Evolutionary conservation across 139 green algal species (phyloP), one percentile per base, ranked within the genome.

Genomic region (Microglena sp.): DNA sequence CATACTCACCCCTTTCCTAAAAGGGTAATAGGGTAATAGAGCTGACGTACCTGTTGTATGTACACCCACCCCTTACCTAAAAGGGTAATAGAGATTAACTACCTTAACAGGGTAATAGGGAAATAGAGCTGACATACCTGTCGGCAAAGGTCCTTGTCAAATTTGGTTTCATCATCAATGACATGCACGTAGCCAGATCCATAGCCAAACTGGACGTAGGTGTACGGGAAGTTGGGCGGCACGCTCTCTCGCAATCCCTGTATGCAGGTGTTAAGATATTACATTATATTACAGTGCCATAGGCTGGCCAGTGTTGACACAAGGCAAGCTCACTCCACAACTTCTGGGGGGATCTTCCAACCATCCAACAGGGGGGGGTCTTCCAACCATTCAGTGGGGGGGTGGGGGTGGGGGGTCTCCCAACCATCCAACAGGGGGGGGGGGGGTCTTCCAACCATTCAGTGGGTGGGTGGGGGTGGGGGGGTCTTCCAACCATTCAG

Each of bases 201-300:
- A 57, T 82, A 82, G 18, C 84, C 86, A 62, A 92, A 93, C 73
- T 96, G 83, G 1, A 95, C 87, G 43, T 93, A 85, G 24, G 97
- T 82, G 79, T 99, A 99, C 4, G 93, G 85, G 72, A 99, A 99
- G 67, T 90, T 90, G 34, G 80, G 73, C n/a, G 93, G 93, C 26
- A 99, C 93, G 73, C 72, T 84, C 36, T 85, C 80, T 11, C 84
- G 78, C 77, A 99, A 73, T 27, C 89, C 87, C 80, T 90, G 72
- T 2, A 45, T 3, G 45, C n/a, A 45, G 2, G n/a, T n/a, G n/a
- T n/a, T n/a, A 8, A 21, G 33, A 21, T 5, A 45, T 28, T n/a
- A n/a, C n/a, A n/a, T n/a, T n/a, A n/a, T n/a, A n/a, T n/a, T n/a
- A n/a, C n/a, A n/a, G n/a, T n/a, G n/a, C n/a, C n/a, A n/a, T n/a